Evolutionary conservation across 2,329 filamentous ascomycete species (phyloP), one percentile per base, ranked within the genome.

Genomic region (Stagonosporopsis tanaceti): DNA sequence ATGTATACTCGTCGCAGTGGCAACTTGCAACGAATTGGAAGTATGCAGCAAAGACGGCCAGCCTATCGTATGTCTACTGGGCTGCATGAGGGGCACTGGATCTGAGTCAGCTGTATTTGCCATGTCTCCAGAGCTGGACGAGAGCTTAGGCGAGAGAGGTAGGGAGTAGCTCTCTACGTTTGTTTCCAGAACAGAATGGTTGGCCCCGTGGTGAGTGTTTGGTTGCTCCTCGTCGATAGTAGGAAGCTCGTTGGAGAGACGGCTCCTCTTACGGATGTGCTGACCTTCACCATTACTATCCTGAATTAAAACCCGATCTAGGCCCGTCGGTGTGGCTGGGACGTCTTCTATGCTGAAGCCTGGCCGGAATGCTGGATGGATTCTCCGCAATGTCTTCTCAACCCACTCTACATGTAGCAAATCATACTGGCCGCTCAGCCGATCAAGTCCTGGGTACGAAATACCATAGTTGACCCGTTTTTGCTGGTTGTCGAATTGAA

Each of bases 401-500:
- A 15, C 4, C 47, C 53, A 47, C 1, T 57, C 30, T 5, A 47
- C 24, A 4, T 30, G 30, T 9, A 57, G 9, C 1, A 25, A 5
- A 8, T 57, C 53, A 12, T 51, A 57, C 8, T 30, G 30, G 6
- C 20, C 24, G 17, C 47, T 37, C 6, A 63, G 27, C 1, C 41
- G 46, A 17, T 40, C 25, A 2, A 63, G 7, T 12, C 52, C 60
- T 1, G n/a, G 22, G 25, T 48, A 32, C 0, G 35, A 44, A n/a
- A 28, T 24, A 3, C 61, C 53, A 38, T 44, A 41, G 0, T 51
- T 41, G 1, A 57, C 24, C 2, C 61, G 53, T n/a, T 47, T 51
- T 37, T 62, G 53, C 4, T 41, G 45, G 1, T 25, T 14, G 5
- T 46, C 59, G 6, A 65, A 62, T 0, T 25, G 12, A 1, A 65